Base-by-base conservation (phyloP, 345 rosid genomes). In the Citrus sinensis region DNA sequence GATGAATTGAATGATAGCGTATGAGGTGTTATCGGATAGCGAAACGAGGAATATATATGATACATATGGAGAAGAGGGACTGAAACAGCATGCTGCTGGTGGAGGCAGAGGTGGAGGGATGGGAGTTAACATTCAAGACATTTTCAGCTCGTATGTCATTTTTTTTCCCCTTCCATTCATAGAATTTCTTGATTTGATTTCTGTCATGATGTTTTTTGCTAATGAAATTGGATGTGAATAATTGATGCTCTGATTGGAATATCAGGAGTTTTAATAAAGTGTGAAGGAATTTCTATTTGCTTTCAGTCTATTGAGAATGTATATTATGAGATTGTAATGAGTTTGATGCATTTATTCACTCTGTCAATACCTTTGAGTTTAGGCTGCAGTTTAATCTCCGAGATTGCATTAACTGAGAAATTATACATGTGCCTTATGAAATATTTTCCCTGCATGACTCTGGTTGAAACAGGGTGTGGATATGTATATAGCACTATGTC, bases 31-130 rank as follows among this genome's bases (percentile, higher is more conserved):
- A 75, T 92, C 98, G 73, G 98, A 96, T 81, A 76, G 88, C 72
- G 98, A 96, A 80, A 96, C 92, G 95, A 92, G 97, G 79, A 82
- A 81, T 73, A 84, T 96, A 77, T 96, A 96, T 78, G 93, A 96
- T 77, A 90, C 85, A 86, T 82, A 96, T 77, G 99, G 99, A 74
- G 99, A 94, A 74, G 99, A 96, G 54, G 99, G 99, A 56, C 88
- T 96, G 32, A 94, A 94, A 78, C 99, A 96, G 92, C 92, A 90
- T 77, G 91, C 95, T 58, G 97, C 99, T 3, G 81, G 86, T 70
- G 98, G 98, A 17, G 98, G 98, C 56, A 78, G 98, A 80, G 91
- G 92, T 46, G 87, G 92, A 8, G 94, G 98, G 54, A 89, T 88
- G 85, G 98, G 97, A 22, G 89, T 86, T 72, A 82, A 86, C 78